Evolutionary conservation across 805 yeast genomes (phyloP).

Genomic region (Zygosaccharomyces bailii): DNA sequence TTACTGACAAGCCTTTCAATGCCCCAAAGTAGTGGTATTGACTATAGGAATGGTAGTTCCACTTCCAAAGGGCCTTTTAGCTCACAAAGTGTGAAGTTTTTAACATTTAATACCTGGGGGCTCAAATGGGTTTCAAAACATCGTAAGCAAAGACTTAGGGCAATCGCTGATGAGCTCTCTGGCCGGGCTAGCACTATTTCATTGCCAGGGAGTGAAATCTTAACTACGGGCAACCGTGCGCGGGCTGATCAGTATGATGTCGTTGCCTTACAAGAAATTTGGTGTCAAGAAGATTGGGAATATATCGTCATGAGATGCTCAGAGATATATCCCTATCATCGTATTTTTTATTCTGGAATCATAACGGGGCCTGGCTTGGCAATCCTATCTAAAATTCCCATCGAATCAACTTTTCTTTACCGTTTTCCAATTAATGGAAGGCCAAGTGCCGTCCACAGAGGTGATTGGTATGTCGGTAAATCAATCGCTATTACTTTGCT

Average conservation of each 20-base stretch:
- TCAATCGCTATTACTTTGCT: constrained; percentile 73
- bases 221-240: constrained; percentile 1
- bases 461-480: constrained; percentile 98
- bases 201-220: constrained; percentile 20
- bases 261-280: constrained; percentile 90
- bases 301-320: constrained; percentile 48
- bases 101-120: constrained; percentile 88
- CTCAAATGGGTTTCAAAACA: constrained; percentile 75
- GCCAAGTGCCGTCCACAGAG: constrained; percentile 88
- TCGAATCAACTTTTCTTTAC: constrained; percentile 71
- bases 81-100: constrained; percentile 40
- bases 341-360: constrained; percentile 79
- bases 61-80: not conserved
- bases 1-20: too few species aligned
- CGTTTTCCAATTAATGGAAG: constrained; percentile 91
- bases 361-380: constrained; percentile 92
- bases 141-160: constrained; percentile 60
- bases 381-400: constrained; percentile 77
- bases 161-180: constrained; percentile 67
- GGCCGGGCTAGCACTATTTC: constrained; percentile 19
- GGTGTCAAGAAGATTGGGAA: constrained; percentile 85
- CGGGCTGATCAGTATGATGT: constrained; percentile 55
- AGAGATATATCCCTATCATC: constrained; percentile 53
- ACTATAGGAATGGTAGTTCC: not conserved
- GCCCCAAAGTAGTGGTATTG: not conserved